phyloP scores from a whole-genome alignment of 352 stramenopile species.

The Pythium sukuiense region DNA sequence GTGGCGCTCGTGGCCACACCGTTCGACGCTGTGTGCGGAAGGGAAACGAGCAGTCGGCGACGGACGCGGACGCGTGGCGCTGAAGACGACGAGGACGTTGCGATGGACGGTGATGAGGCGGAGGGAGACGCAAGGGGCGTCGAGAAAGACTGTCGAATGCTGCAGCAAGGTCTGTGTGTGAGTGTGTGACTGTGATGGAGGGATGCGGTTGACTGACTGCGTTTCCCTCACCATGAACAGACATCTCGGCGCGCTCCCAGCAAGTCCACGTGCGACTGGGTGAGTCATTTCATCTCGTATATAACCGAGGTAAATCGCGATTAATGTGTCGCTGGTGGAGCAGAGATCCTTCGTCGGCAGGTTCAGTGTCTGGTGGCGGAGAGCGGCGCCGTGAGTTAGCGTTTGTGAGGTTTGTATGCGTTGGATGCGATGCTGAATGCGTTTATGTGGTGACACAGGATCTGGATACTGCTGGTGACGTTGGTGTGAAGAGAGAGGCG shows the following conservation, averaged over 20 bases:
- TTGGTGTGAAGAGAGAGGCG: not conserved
- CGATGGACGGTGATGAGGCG: not conserved
- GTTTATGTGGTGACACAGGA: not conserved
- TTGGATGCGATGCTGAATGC: not conserved
- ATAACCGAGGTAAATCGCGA: not conserved
- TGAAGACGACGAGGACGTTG: not conserved
- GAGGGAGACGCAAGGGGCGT: not conserved
- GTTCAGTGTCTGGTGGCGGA: slow-evolving; percentile 29
- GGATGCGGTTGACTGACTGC: not conserved
- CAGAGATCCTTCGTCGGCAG: slow-evolving; percentile 30
- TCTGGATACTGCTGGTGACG: not conserved
- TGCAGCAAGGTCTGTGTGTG: slow-evolving; percentile 18
- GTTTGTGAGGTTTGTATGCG: not conserved
- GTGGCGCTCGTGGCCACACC: slow-evolving; percentile 33
- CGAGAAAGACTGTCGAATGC: not conserved
- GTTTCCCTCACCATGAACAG: slow-evolving; percentile 8
- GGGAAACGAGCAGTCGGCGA: not conserved
- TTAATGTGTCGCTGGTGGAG: not conserved
- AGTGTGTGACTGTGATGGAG: not conserved
- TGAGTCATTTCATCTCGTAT: not conserved
- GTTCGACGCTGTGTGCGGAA: slow-evolving; percentile 26
- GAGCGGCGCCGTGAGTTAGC: slow-evolving; percentile 19
- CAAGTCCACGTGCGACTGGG: slow-evolving; percentile 37
- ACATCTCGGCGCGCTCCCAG: slow-evolving; percentile 30
- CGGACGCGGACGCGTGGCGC: not conserved